Evolutionary conservation across 108 stramenopile species (phyloP).

Genomic region (Pseudonitzschia delicatissima): DNA sequence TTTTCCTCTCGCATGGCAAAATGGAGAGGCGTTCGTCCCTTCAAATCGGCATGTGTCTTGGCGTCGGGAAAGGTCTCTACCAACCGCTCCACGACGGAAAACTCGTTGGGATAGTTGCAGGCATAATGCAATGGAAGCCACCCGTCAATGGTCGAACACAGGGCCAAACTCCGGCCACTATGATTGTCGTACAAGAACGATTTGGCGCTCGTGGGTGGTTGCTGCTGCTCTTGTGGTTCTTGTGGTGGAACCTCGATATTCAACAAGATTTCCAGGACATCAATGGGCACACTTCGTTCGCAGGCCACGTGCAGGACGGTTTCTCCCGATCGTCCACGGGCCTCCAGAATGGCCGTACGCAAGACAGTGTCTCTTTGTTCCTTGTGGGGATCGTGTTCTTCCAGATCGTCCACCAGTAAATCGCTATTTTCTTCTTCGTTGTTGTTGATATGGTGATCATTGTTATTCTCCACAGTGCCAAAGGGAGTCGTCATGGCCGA

Average conservation of each 20-base stretch:
- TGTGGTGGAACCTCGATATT: not conserved
- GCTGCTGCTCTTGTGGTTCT: not conserved
- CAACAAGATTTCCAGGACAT: not conserved
- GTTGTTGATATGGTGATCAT: not conserved
- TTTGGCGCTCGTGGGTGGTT: not conserved
- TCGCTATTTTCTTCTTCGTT: not conserved
- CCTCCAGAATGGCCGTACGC: constrained; percentile 4
- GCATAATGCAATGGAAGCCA: constrained; percentile 85
- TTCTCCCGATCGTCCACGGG: not conserved
- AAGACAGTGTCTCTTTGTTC: not conserved
- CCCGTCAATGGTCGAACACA: constrained; percentile 67
- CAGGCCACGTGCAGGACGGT: constrained; percentile 1
- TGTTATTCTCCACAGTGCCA: not conserved
- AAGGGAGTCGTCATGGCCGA: not conserved
- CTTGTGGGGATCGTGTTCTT: not conserved
- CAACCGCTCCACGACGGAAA: constrained; percentile 47
- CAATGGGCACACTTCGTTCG: not conserved
- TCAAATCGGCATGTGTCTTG: constrained; percentile 56
- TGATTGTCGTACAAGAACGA: constrained; percentile 41
- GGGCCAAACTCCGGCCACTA: too few species aligned
- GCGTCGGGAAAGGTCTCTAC: constrained; percentile 63
- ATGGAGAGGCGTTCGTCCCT: constrained; percentile 71
- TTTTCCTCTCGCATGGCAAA: constrained; percentile 54
- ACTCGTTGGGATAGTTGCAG: constrained; percentile 61
- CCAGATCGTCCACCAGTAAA: too few species aligned